Base-by-base conservation (phyloP, 805 yeast genomes). In the Candida silvicultrix region DNA sequence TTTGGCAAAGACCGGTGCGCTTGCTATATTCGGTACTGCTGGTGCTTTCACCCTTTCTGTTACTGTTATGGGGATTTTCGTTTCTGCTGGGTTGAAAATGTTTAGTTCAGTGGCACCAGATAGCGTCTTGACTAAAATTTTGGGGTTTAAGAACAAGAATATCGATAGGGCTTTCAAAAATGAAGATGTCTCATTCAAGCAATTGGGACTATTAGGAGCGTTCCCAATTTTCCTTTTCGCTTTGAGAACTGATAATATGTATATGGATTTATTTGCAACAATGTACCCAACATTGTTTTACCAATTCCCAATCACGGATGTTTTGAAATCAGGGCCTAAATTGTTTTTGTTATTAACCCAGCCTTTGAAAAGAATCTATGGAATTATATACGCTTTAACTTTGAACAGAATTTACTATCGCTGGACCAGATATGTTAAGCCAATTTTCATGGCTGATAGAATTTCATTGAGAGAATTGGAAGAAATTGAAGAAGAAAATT, bases 341-440 rank as follows among this genome's bases (percentile, higher is more conserved):
- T 23, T 44, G 22, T 48, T 40, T 37, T 28, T 53, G n/a, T 16
- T 51, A 5, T 22, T 41, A 2, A 29, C 54, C 18, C 45, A 49
- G 5, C 49, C 52, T 6, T 36, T 50, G 3, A 51, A 47, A 40
- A 32, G 23, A 16, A 18, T 47, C 2, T 63, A 64, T 39, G 38
- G 44, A 7, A 18, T 51, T 3, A 3, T 58, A 9, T 59, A 47
- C 48, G 48, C 44, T 11, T 15, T 59, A 20, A 55, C 65, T 0
- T 41, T 62, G 25, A 69, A 71, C 49, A 55, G 68, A 37, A 11
- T 60, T 3, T 69, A 70, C 50, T 70, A 67, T 46, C 56, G 56
- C 16, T 63, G 66, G 67, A 57, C 63, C 32, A 54, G 54, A 37
- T 49, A 51, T 15, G 56, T 60, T 1, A 69, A 63, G 43, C 70